phyloP scores from a whole-genome alignment of 495 filamentous ascomycete genomes.

The Penicillium salamii region DNA sequence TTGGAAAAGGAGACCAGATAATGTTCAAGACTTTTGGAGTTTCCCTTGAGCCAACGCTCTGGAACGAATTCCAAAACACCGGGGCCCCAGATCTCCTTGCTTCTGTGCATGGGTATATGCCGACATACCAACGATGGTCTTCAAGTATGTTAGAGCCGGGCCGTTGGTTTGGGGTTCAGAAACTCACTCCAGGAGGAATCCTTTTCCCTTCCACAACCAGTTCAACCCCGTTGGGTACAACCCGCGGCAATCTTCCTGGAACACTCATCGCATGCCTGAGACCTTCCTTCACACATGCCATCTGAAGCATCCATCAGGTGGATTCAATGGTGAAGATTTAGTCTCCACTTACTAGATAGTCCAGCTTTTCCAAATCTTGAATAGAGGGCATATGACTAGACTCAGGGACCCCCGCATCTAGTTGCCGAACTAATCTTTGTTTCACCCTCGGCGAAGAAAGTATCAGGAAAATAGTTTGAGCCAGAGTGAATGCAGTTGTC shows the following conservation, averaged over 20 bases:
- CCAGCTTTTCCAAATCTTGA: constrained; percentile 5
- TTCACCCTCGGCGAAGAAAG: not conserved
- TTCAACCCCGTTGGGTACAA: not conserved
- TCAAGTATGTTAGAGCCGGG: no score
- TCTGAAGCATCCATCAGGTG: no score
- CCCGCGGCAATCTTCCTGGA: not conserved
- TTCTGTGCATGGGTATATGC: not conserved
- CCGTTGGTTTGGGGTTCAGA: no score
- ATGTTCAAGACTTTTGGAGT: not conserved
- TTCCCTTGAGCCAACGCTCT: not conserved
- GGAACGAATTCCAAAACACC: not conserved
- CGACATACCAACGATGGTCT: not conserved
- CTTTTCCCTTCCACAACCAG: no score
- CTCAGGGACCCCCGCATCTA: not conserved
- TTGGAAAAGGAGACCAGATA: not conserved
- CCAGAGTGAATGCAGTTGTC: constrained; percentile 8
- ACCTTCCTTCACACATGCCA: not conserved
- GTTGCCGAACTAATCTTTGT: no score
- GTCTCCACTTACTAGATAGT: constrained; percentile 12
- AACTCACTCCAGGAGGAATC: no score
- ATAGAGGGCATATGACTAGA: not conserved
- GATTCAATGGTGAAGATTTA: no score
- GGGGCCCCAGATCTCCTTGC: not conserved
- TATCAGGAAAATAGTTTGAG: constrained; percentile 4
- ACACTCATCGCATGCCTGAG: not conserved